These are phyloP conservation scores for Tolypocladium album DNA, from an alignment of 2,329 filamentous ascomycete species.

Conservation along the genomic window DNA sequence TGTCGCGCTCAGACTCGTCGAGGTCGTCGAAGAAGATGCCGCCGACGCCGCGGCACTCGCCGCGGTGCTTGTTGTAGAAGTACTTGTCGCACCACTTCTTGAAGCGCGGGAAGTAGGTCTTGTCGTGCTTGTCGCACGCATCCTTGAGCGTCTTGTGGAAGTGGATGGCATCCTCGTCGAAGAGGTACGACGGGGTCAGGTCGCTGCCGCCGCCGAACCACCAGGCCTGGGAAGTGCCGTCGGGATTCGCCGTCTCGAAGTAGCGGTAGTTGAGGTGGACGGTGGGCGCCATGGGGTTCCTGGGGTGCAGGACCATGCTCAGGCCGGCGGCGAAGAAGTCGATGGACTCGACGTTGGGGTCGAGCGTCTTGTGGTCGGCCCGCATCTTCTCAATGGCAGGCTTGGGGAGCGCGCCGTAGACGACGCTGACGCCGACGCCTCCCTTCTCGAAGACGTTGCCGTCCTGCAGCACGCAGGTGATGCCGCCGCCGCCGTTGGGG, in stretches of 20 bases:
- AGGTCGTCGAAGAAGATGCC: constrained; percentile 99
- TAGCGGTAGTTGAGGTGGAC: constrained; percentile 98
- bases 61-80: constrained; percentile 86
- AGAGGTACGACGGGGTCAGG: constrained; percentile 85
- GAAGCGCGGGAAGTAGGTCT: constrained; percentile 83
- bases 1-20: constrained; percentile 74
- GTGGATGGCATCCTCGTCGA: constrained; percentile 93
- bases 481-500: constrained; percentile 81
- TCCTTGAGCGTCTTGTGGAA: constrained; percentile 93
- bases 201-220: constrained; percentile 98
- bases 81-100: constrained; percentile 99
- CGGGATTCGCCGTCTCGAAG: constrained; percentile 86
- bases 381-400: constrained; percentile 88
- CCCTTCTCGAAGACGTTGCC: constrained; percentile 97
- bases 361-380: constrained; percentile 85
- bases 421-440: constrained; percentile 87
- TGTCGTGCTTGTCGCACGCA: constrained; percentile 87
- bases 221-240: constrained; percentile 78
- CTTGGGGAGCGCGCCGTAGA: constrained; percentile 83
- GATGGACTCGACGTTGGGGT: constrained; percentile 65
- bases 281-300: constrained; percentile 93
- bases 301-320: constrained; percentile 85
- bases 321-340: constrained; percentile 94
- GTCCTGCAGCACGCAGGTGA: constrained; percentile 89
- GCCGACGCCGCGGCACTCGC: constrained; percentile 77